Evolutionary conservation across 177 flowering plant genomes (phyloP).

Genomic region (Vitis hybrid): DNA sequence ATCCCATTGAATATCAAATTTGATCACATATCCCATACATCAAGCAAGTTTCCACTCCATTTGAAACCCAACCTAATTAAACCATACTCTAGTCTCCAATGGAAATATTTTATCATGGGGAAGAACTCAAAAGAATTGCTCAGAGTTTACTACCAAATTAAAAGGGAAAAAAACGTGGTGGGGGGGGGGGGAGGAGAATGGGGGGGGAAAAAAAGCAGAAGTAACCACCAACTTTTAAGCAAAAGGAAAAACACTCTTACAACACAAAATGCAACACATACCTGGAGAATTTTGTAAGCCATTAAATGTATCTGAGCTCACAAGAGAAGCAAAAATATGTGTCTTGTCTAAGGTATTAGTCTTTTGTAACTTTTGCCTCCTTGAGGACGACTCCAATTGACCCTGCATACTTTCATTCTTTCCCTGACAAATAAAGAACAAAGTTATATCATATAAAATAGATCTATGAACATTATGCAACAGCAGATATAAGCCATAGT

Average conservation of each 20-base stretch:
- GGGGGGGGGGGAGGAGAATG: fast-evolving
- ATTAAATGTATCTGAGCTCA: slow-evolving; percentile 20
- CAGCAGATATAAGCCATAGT: not conserved
- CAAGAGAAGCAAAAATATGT: slow-evolving; percentile 13
- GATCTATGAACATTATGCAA: not conserved
- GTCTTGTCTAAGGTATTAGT: slow-evolving; percentile 23
- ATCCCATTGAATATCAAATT: no score
- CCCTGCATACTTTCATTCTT: slow-evolving; percentile 39
- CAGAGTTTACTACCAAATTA: not conserved
- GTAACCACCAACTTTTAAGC: not conserved
- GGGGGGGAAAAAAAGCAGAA: not conserved
- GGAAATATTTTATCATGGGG: no score
- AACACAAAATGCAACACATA: slow-evolving; percentile 9
- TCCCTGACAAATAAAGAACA: slow-evolving; percentile 30
- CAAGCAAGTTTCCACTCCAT: no score
- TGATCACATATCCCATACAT: no score
- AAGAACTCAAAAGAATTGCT: not conserved
- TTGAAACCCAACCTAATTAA: no score
- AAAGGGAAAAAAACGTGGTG: no score
- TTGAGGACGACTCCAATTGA: slow-evolving; percentile 33
- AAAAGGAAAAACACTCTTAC: not conserved
- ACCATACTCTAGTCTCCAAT: no score
- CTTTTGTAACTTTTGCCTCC: slow-evolving; percentile 35
- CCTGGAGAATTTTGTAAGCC: slow-evolving; percentile 37
- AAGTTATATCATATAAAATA: slow-evolving; percentile 1